A percentile compares a stretch with the other conserved stretches of the same genome.
phyloP scores from a whole-genome alignment of 345 rosid genomes.

The Trapa bicornis region DNA sequence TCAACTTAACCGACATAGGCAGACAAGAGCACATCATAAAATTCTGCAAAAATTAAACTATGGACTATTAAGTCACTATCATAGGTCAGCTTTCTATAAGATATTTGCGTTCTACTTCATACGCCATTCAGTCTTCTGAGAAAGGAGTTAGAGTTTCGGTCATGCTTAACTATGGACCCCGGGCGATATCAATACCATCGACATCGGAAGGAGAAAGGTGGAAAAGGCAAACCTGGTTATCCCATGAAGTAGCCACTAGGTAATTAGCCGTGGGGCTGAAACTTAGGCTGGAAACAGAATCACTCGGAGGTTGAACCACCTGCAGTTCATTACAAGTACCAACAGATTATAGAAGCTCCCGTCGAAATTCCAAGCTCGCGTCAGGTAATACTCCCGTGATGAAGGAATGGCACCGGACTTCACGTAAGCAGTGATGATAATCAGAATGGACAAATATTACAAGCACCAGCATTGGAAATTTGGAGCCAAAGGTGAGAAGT shows the following conservation, averaged over 20 bases:
- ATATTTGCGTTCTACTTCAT: neutral
- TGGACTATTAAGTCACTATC: neutral
- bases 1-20: neutral
- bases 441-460: neutral
- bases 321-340: conserved; percentile 13
- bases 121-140: neutral
- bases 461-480: neutral
- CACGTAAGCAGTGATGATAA: neutral
- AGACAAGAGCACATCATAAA: neutral
- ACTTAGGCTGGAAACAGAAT: conserved; percentile 76
- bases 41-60: neutral
- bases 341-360: conserved; percentile 1
- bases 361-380: neutral
- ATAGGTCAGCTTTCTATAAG: neutral
- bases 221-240: conserved; percentile 62
- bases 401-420: neutral
- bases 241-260: conserved; percentile 94
- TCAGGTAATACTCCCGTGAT: neutral
- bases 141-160: neutral
- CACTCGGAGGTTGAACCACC: conserved; percentile 81
- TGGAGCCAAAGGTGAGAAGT: neutral
- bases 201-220: neutral
- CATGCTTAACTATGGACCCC: too few relatives aligned
- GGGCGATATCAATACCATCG: neutral
- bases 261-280: conserved; percentile 92